Percentiles rank a stretch among this genome's conserved stretches.
phyloP scores from a whole-genome alignment of 2,329 filamentous ascomycete genomes.

The Xylariaceae sp. region DNA sequence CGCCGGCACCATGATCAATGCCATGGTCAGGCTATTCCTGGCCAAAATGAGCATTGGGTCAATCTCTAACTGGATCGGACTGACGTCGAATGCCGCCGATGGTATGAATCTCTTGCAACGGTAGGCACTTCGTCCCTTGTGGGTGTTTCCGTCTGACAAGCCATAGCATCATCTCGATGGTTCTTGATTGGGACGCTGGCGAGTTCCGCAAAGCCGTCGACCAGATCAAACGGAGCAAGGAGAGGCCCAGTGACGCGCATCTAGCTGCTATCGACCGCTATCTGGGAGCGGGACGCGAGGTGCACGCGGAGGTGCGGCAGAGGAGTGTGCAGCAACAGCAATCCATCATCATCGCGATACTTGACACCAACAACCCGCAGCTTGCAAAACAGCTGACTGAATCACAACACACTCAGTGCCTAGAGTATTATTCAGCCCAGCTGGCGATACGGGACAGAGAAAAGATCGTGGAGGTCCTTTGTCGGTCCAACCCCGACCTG shows the following conservation, averaged over 20 bases:
- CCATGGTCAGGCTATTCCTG: slow-evolving; percentile 62
- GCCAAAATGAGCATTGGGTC: slow-evolving; percentile 70
- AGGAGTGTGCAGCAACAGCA: slow-evolving; percentile 41
- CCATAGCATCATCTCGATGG: slow-evolving; percentile 61
- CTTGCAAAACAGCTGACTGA: slow-evolving; percentile 43
- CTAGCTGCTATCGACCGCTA: slow-evolving; percentile 54
- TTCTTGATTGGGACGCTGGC: slow-evolving; percentile 63
- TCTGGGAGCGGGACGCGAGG: slow-evolving; percentile 40
- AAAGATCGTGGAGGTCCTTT: slow-evolving; percentile 58
- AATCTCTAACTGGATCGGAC: slow-evolving; percentile 71
- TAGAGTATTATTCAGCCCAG: slow-evolving; percentile 64
- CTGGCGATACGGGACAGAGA: slow-evolving; percentile 68
- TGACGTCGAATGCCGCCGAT: slow-evolving; percentile 63
- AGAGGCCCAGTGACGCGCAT: slow-evolving; percentile 51
- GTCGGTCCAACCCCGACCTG: slow-evolving; percentile 61
- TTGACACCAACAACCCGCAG: slow-evolving; percentile 43
- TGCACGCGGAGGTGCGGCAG: slow-evolving; percentile 52
- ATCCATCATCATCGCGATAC: slow-evolving; percentile 62
- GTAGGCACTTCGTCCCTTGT: slow-evolving; percentile 17
- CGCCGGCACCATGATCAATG: slow-evolving; percentile 73
- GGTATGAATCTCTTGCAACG: slow-evolving; percentile 73
- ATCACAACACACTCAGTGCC: slow-evolving; percentile 53
- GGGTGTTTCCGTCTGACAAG: slow-evolving; percentile 5
- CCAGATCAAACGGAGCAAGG: slow-evolving; percentile 56
- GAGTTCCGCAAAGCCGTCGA: slow-evolving; percentile 61